Evolutionary conservation across 495 filamentous ascomycete genomes (phyloP), one percentile per base, ranked within the genome.

Genomic region (Beverwykella pulmonaria): DNA sequence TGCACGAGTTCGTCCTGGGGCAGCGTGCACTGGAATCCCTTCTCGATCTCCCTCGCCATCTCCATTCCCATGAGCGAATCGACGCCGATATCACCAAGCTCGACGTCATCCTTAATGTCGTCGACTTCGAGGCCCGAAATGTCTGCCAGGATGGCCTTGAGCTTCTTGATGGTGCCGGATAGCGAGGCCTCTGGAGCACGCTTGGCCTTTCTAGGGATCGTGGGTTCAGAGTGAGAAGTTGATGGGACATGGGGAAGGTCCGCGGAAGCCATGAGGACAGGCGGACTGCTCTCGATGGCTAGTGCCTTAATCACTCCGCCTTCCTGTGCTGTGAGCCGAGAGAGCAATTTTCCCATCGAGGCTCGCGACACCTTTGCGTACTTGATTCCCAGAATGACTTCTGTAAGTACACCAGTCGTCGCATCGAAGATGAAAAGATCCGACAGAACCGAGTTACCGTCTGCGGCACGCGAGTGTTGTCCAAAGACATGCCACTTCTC

Each of bases 341-440:
- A 50, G 3, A 77, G 49, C 53, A 80, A 48, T 62, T 75, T 81
- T 55, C 76, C 68, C 74, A 84, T 80, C 4, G 78, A 72, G 4
- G 67, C 67, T 62, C 82, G 83, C 0, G 79, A 41, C 2, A 85
- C 77, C 19, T 71, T 75, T 0, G 62, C 57, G 68, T 82, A 87
- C 7, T 77, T 73, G 46, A 87, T 73, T 2, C 84, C 84, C 9
- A 85, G 72, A 17, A 85, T 81, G 1, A 81, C 75, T 49, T 85
- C 82, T 0, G 73, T 59, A 7, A 87, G 68, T 2, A 57, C 30
- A 0, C 82, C 80, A 9, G 63, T 79, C 0, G 56, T 60, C 0
- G 79, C 47, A 59, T 84, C 77, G 68, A 84, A 87, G 0, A 82
- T 71, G 64, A 85, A 87, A 0, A 85, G 71, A 54, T 87, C 84